phyloP scores from a whole-genome alignment of 1,139 yeast species.

The Debaryomyces psychrophilus region DNA sequence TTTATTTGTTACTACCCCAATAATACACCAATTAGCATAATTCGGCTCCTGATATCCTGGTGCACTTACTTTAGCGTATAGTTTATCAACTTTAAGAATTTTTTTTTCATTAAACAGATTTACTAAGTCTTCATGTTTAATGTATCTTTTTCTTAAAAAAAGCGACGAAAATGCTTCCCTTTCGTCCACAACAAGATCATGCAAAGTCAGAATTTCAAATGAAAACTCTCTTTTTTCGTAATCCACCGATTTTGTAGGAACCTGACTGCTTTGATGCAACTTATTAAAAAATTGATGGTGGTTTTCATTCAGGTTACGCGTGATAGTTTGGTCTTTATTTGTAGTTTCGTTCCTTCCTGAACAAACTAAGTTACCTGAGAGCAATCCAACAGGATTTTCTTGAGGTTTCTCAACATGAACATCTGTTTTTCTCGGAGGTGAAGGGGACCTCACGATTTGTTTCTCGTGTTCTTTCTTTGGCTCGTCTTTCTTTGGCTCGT shows the following conservation, averaged over 20 bases:
- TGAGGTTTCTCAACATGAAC: neutral
- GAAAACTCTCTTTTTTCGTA: conserved; percentile 24
- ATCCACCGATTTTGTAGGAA: conserved; percentile 1
- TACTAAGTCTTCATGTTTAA: conserved; percentile 36
- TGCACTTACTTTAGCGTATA: conserved; percentile 65
- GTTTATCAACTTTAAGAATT: conserved; percentile 55
- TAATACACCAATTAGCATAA: conserved; percentile 72
- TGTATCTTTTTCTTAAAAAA: conserved; percentile 44
- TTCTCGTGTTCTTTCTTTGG: neutral
- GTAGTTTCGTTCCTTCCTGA: neutral
- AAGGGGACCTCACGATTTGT: conserved; percentile 11
- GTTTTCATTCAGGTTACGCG: neutral
- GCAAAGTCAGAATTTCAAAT: conserved; percentile 19
- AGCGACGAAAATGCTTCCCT: conserved; percentile 22
- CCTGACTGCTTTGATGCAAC: conserved; percentile 7
- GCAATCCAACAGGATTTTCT: neutral
- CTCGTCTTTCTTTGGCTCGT: conserved; percentile 11
- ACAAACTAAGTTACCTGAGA: neutral
- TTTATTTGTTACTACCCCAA: conserved; percentile 68
- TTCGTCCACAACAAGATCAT: conserved; percentile 20
- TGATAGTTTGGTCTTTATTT: neutral
- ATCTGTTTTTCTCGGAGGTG: conserved; percentile 3
- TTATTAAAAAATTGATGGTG: conserved; percentile 3
- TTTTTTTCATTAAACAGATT: conserved; percentile 48
- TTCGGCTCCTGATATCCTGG: conserved; percentile 72